Percentiles rank a stretch among this genome's conserved stretches.
These are phyloP conservation scores for Cercospora janseana DNA, from an alignment of 2,329 filamentous ascomycete genomes.

Conservation along the genomic window DNA sequence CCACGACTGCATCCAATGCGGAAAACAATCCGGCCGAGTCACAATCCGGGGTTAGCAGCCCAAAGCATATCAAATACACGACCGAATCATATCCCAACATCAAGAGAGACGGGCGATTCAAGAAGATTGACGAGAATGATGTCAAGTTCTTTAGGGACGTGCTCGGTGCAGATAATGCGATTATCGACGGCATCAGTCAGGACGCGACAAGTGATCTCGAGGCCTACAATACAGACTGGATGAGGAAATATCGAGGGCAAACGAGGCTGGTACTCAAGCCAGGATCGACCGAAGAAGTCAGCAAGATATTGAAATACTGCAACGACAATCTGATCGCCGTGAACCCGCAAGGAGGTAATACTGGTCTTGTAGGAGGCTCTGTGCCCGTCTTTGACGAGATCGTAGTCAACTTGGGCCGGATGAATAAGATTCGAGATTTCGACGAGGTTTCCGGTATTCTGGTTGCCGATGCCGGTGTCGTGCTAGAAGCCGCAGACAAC, in stretches of 20 bases:
- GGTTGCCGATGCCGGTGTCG: constrained; percentile 85
- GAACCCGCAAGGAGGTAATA: constrained; percentile 95
- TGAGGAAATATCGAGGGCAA: constrained; percentile 96
- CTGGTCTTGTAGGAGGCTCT: constrained; percentile 89
- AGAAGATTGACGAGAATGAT: constrained; percentile 70
- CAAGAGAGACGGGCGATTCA: constrained; percentile 74
- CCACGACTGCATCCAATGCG: constrained; percentile 35
- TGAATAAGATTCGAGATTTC: constrained; percentile 89
- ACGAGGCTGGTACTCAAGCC: constrained; percentile 84
- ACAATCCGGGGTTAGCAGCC: constrained; percentile 28
- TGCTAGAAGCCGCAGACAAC: constrained; percentile 84
- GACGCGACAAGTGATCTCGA: constrained; percentile 78
- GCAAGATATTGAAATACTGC: constrained; percentile 88
- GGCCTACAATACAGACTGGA: constrained; percentile 96
- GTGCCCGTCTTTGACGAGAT: constrained; percentile 99
- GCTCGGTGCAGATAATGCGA: constrained; percentile 73
- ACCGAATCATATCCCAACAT: constrained; percentile 82
- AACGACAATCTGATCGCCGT: constrained; percentile 90
- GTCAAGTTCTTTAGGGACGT: constrained; percentile 77
- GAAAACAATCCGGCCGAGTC: constrained; percentile 33
- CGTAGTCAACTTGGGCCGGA: constrained; percentile 81
- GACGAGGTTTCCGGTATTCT: constrained; percentile 89
- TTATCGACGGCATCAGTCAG: constrained; percentile 78
- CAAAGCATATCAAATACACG: constrained; percentile 67
- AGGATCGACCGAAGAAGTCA: constrained; percentile 79